phyloP scores from a whole-genome alignment of 2,329 filamentous ascomycete species.

The Trichoderma koningii region DNA sequence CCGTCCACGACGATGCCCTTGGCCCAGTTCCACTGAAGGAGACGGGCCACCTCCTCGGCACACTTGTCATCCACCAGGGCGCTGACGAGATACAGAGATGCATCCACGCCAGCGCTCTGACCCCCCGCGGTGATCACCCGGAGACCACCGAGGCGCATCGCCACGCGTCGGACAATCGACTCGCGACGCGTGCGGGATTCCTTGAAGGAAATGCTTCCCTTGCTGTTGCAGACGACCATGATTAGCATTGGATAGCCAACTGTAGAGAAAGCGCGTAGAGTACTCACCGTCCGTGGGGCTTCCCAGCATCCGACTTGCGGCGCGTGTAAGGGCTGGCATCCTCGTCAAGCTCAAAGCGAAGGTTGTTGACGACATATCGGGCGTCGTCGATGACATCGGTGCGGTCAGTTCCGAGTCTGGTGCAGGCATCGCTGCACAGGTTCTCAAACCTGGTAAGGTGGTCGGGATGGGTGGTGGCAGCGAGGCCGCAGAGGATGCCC shows the following conservation, averaged over 20 bases:
- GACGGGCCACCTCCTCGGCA: slow-evolving; percentile 71
- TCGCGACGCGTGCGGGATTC: slow-evolving; percentile 73
- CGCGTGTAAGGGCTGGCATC: slow-evolving; percentile 84
- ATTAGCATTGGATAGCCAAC: slow-evolving; percentile 20
- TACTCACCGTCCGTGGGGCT: slow-evolving; percentile 61
- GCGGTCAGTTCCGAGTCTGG: slow-evolving; percentile 70
- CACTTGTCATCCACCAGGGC: slow-evolving; percentile 77
- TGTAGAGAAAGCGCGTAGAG: too few species aligned
- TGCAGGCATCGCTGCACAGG: slow-evolving; percentile 72
- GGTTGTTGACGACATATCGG: slow-evolving; percentile 88
- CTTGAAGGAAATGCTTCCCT: slow-evolving; percentile 82
- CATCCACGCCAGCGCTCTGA: slow-evolving; percentile 78
- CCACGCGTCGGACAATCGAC: slow-evolving; percentile 75
- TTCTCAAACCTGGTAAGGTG: slow-evolving; percentile 79
- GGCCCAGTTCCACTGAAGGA: slow-evolving; percentile 81
- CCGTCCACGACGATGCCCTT: slow-evolving; percentile 85
- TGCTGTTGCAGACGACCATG: slow-evolving; percentile 50
- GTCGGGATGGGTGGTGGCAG: slow-evolving; percentile 81
- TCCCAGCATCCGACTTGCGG: slow-evolving; percentile 68
- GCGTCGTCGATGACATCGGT: slow-evolving; percentile 80
- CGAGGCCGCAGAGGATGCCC: slow-evolving; percentile 75
- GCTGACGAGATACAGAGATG: slow-evolving; percentile 80
- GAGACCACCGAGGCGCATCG: slow-evolving; percentile 69
- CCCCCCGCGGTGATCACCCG: slow-evolving; percentile 81
- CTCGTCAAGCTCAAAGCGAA: slow-evolving; percentile 80